These are phyloP conservation scores for Datura wrightii DNA, from an alignment of 257 asterid species.

Conservation along the genomic window DNA sequence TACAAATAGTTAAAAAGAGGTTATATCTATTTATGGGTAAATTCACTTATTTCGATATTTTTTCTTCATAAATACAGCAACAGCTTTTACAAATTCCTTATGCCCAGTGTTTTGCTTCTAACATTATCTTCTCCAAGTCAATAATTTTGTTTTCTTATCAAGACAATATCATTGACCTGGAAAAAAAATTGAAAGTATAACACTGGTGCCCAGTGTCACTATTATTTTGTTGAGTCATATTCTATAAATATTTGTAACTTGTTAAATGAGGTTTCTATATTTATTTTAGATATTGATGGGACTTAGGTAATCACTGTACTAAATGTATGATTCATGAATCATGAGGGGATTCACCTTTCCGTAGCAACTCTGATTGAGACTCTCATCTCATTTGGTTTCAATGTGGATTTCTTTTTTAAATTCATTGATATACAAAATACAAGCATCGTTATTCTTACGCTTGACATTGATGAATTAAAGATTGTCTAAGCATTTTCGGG, in stretches of 20 bases:
- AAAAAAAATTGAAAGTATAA: not conserved
- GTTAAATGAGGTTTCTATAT: not conserved
- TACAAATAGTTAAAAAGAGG: slow-evolving; percentile 11
- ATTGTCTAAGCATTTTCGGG: not conserved
- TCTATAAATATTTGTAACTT: not conserved
- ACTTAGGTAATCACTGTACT: not conserved
- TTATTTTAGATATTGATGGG: not conserved
- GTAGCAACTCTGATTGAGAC: not conserved
- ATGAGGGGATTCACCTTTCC: not conserved
- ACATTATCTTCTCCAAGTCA: not conserved
- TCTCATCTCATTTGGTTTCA: not conserved
- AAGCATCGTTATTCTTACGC: not conserved
- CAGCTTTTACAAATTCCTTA: not conserved
- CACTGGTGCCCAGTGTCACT: not conserved
- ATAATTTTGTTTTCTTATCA: not conserved
- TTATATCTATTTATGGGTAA: not conserved
- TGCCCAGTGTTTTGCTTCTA: not conserved
- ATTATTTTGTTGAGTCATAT: not conserved
- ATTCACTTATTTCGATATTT: not conserved
- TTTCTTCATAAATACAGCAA: not conserved
- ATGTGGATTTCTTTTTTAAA: not conserved
- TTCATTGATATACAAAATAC: not conserved
- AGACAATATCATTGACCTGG: slow-evolving; percentile 11
- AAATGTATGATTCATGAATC: not conserved
- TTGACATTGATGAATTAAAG: not conserved